phyloP scores from a whole-genome alignment of 805 yeast genomes.

The Kuraishia floccosa region DNA sequence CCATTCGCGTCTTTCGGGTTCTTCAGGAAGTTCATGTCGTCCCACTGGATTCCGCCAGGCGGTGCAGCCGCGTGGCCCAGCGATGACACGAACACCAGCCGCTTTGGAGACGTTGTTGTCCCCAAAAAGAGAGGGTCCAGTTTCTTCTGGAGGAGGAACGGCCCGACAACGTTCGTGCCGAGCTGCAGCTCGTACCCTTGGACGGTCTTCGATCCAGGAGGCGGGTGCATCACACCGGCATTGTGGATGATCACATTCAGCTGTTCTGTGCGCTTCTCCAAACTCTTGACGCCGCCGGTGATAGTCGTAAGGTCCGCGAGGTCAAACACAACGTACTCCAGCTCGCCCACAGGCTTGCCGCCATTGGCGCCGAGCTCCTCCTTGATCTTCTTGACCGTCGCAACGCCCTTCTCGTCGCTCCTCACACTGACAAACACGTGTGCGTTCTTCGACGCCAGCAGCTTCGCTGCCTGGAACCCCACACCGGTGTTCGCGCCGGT shows the following conservation, averaged over 20 bases:
- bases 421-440: slow-evolving; percentile 26
- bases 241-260: slow-evolving; percentile 28
- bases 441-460: slow-evolving; percentile 19
- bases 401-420: slow-evolving; percentile 17
- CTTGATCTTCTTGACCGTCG: slow-evolving; percentile 5
- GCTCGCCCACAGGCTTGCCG: slow-evolving; percentile 6
- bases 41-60: slow-evolving; percentile 3
- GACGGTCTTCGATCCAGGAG: slow-evolving; percentile 20
- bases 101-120: slow-evolving; percentile 12
- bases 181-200: slow-evolving; percentile 36
- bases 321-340: slow-evolving; percentile 18
- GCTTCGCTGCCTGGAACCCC: slow-evolving; percentile 19
- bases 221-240: slow-evolving; percentile 32
- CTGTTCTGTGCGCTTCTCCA: slow-evolving; percentile 12
- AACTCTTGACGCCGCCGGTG: slow-evolving; percentile 20
- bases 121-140: slow-evolving; percentile 24
- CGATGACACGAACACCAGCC: slow-evolving; percentile 2
- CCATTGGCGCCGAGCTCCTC: not conserved
- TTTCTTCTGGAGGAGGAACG: slow-evolving; percentile 27
- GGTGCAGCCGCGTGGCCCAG: slow-evolving; percentile 1
- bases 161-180: slow-evolving; percentile 35
- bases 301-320: slow-evolving; percentile 29
- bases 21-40: not conserved
- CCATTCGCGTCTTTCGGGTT: not conserved
- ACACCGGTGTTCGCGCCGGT: slow-evolving; percentile 24